Conservation (phyloP, 192 early-diverging fungal genomes). For the Coemansia sp. region DNA sequence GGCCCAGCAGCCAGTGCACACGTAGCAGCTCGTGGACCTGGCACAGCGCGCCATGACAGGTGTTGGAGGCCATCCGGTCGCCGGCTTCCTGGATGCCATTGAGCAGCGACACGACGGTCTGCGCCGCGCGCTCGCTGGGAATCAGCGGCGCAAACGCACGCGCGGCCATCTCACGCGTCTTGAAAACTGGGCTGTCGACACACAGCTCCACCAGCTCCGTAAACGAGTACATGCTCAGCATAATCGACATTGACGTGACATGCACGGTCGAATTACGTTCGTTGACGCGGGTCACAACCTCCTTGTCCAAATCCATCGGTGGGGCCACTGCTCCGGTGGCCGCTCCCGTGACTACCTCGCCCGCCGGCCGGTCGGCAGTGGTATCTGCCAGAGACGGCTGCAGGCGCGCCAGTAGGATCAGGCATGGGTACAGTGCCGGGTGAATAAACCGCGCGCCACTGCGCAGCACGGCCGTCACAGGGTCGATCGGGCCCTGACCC, state of each 20-base stretch:
- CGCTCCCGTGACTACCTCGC: constrained; percentile 20
- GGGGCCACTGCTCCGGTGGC: constrained; percentile 34
- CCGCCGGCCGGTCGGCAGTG: constrained; percentile 5
- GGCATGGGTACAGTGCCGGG: constrained; percentile 83
- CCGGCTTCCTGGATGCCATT: constrained; percentile 46
- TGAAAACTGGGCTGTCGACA: constrained; percentile 44
- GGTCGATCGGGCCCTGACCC: background rate
- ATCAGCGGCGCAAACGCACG: constrained; percentile 74
- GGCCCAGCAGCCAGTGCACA: constrained; percentile 54
- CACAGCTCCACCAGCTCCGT: constrained; percentile 47
- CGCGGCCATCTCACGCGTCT: constrained; percentile 82
- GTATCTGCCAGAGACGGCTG: constrained; percentile 59
- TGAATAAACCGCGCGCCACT: constrained; percentile 57
- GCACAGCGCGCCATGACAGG: constrained; percentile 67
- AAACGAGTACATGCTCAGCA: constrained; percentile 49
- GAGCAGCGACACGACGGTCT: constrained; percentile 48
- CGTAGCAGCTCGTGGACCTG: constrained; percentile 67
- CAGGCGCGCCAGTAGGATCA: constrained; percentile 78
- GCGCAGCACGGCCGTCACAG: constrained; percentile 12
- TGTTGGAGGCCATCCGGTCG: constrained; percentile 54
- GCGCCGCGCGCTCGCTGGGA: constrained; percentile 47
- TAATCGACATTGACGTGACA: constrained; percentile 38
- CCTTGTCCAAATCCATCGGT: constrained; percentile 44
- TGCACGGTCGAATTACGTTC: constrained; percentile 49
- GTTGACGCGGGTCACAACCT: constrained; percentile 35